Evolutionary conservation across 2,329 filamentous ascomycete species (phyloP), one percentile per base, ranked within the genome.

Genomic region (Arthrobotrys iridis): DNA sequence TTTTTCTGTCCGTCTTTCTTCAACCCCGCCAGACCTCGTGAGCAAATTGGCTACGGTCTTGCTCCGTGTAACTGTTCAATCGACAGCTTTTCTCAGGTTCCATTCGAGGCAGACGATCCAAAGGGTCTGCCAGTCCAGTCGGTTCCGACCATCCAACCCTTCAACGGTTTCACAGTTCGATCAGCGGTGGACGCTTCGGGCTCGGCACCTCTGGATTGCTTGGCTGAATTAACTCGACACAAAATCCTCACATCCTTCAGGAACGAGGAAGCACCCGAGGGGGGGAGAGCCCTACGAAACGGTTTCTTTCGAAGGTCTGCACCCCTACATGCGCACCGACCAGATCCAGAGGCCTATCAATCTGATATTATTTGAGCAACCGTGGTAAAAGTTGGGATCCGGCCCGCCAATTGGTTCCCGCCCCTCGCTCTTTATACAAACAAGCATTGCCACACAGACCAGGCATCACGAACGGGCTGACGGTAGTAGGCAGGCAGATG

Each of bases 11-110:
- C 10, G 24, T 52, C 55, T 46, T 37, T 55, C 46, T 33, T 28
- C 63, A 67, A 68, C 46, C 55, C 30, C 13, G 57, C 40, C 18
- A 45, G 63, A 68, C 59, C 71, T 63, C 58, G 63, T 68, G 63
- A 75, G 71, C 63, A 59, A n/a, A 70, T 64, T 75, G 52, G 37
- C 55, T 62, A 50, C 55, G 70, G 48, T 74, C 60, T 57, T 73
- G 60, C 41, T 40, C 18, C 24, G 28, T 52, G 24, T 43, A 46
- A 48, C 45, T 43, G 59, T 64, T 64, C 55, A 59, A 59, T 59
- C 55, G 55, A 59, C 65, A 70, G 33, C 55, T 70, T 30, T 57
- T 50, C 41, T 65, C 43, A 24, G 30, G 18, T 66, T 52, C 11
- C 18, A 26, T 41, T 59, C 55, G 55, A 43, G 55, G 55, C 35